Conservation (phyloP, 371 early-diverging fungal species). For the Globomyces sp. region DNA sequence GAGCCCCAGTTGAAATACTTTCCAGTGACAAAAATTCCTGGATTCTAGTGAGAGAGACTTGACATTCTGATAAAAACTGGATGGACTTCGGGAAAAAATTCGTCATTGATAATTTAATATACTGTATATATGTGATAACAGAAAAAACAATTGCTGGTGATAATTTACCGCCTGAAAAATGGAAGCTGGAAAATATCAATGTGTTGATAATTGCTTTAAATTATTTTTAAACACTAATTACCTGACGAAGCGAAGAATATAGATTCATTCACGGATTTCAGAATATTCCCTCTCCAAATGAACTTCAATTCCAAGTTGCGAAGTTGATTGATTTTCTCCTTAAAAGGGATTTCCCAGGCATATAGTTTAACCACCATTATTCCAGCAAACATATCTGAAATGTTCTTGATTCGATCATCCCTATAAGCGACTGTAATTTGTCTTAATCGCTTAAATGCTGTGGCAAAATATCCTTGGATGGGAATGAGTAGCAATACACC, state of each 20-base stretch:
- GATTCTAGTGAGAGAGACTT: slow-evolving; percentile 28
- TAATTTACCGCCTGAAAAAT: slow-evolving; percentile 29
- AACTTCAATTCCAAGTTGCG: slow-evolving; percentile 26
- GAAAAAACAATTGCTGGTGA: slow-evolving; percentile 31
- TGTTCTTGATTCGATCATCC: slow-evolving; percentile 14
- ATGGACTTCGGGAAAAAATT: slow-evolving; percentile 25
- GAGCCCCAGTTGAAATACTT: slow-evolving; percentile 20
- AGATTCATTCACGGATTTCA: slow-evolving; percentile 30
- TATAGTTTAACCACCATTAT: slow-evolving; percentile 17
- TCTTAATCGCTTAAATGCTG: slow-evolving; percentile 24
- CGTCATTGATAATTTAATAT: slow-evolving; percentile 27
- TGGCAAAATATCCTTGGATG: slow-evolving; percentile 26
- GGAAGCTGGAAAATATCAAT: slow-evolving; percentile 16
- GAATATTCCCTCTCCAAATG: slow-evolving; percentile 23
- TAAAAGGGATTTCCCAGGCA: slow-evolving; percentile 34
- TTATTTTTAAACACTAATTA: neutral
- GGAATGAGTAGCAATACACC: slow-evolving; percentile 21
- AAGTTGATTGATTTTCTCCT: slow-evolving; percentile 21
- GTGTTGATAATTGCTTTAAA: neutral
- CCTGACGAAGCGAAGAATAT: slow-evolving; percentile 22
- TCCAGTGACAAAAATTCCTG: slow-evolving; percentile 34
- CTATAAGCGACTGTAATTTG: slow-evolving; percentile 20
- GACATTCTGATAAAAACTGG: slow-evolving; percentile 33
- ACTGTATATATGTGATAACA: slow-evolving; percentile 23
- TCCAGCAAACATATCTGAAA: slow-evolving; percentile 15